Conservation (phyloP, 768 basidiomycete genomes). For the Amanita phalloides region DNA sequence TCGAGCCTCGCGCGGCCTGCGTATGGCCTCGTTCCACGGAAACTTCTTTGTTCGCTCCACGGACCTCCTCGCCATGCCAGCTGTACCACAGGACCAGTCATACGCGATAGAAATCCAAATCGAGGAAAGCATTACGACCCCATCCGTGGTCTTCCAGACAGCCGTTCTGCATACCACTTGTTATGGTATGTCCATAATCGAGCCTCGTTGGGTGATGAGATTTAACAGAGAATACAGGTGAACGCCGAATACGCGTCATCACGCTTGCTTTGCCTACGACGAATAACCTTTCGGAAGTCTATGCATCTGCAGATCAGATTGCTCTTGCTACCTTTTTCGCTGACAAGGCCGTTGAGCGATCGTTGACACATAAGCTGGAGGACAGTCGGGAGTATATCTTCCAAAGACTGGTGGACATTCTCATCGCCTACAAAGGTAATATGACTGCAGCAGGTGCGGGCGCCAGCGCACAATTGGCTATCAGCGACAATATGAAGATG, state of each 20-base stretch:
- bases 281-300: slow-evolving; percentile 78
- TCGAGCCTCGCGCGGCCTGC: slow-evolving; percentile 89
- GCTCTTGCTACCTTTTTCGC: slow-evolving; percentile 77
- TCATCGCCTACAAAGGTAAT: slow-evolving; percentile 86
- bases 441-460: slow-evolving; percentile 93
- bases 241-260: slow-evolving; percentile 85
- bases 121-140: slow-evolving; percentile 84
- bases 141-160: slow-evolving; percentile 91
- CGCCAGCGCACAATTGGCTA: slow-evolving; percentile 87
- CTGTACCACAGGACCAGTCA: slow-evolving; percentile 93
- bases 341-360: slow-evolving; percentile 89
- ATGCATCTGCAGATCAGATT: slow-evolving; percentile 83
- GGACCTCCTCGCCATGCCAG: slow-evolving; percentile 90
- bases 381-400: slow-evolving; percentile 80
- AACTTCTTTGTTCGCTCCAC: slow-evolving; percentile 99
- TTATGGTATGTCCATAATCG: slow-evolving; percentile 39
- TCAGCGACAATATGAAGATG: slow-evolving; percentile 92
- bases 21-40: slow-evolving; percentile 97
- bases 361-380: slow-evolving; percentile 77
- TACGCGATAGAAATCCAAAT: slow-evolving; percentile 95
- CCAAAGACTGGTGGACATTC: slow-evolving; percentile 76
- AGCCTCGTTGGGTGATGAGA: not conserved
- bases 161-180: slow-evolving; percentile 92
- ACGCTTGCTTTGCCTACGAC: slow-evolving; percentile 85
- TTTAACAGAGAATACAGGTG: slow-evolving; percentile 28